Percentiles rank a stretch among this genome's conserved stretches.
phyloP scores from a whole-genome alignment of 192 early-diverging fungal genomes.

The Glomus cerebriforme region DNA sequence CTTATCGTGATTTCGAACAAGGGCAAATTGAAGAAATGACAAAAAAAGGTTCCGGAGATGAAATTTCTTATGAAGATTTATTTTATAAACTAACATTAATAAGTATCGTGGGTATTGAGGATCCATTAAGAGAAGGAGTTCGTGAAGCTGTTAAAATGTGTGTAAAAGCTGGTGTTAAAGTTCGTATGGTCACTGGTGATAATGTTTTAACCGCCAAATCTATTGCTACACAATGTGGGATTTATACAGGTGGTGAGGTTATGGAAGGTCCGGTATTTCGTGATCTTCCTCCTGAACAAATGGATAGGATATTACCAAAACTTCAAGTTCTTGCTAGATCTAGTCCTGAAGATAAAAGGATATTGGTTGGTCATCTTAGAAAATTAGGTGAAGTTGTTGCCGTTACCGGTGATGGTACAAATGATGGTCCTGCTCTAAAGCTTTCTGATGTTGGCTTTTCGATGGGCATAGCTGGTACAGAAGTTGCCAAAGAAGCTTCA shows the following conservation, averaged over 20 bases:
- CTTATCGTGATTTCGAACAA: constrained; percentile 79
- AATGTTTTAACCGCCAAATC: constrained; percentile 90
- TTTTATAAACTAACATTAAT: constrained; percentile 67
- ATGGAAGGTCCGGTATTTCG: constrained; percentile 97
- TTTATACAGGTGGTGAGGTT: constrained; percentile 86
- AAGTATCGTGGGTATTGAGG: constrained; percentile 95
- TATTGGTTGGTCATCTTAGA: constrained; percentile 87
- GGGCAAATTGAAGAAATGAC: constrained; percentile 49
- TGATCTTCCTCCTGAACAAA: constrained; percentile 75
- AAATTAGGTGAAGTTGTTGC: constrained; percentile 93
- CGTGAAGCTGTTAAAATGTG: constrained; percentile 88
- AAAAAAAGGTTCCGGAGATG: constrained; percentile 51
- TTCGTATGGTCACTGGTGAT: constrained; percentile 99
- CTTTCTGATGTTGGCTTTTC: constrained; percentile 96
- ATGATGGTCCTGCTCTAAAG: constrained; percentile 95
- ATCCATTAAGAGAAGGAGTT: constrained; percentile 95
- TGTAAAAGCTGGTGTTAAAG: constrained; percentile 88
- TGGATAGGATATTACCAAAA: constrained; percentile 89
- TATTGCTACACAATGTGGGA: constrained; percentile 93
- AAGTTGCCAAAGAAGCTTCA: constrained; percentile 99
- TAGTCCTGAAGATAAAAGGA: constrained; percentile 94
- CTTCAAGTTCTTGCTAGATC: constrained; percentile 94
- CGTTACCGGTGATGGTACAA: constrained; percentile 99
- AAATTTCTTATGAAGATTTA: constrained; percentile 55
- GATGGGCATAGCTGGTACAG: constrained; percentile 99